Percentiles rank a stretch among this genome's conserved stretches.
Conservation (phyloP, 768 basidiomycete genomes). For the Psilocybe tampanensis region DNA sequence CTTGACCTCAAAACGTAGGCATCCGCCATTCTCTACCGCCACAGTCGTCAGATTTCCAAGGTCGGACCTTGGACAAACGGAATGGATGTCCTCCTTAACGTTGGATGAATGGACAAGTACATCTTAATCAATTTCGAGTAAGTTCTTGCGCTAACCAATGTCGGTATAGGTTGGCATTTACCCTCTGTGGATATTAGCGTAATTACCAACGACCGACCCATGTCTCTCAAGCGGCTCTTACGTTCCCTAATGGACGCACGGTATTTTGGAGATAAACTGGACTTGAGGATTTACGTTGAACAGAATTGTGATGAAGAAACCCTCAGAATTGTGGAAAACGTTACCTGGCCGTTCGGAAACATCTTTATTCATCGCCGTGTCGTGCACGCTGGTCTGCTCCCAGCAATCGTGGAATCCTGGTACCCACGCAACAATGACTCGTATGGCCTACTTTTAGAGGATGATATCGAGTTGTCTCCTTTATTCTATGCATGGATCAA, state of each 20-base stretch:
- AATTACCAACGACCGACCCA: conserved; percentile 77
- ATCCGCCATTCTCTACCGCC: conserved; percentile 1
- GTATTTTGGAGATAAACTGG: conserved; percentile 71
- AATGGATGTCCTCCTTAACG: conserved; percentile 36
- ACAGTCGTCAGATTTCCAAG: conserved; percentile 24
- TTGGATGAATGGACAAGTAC: conserved; percentile 62
- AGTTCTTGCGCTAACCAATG: conserved; percentile 13
- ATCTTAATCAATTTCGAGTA: conserved; percentile 11
- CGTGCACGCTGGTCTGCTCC: conserved; percentile 76
- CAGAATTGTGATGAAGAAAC: conserved; percentile 72
- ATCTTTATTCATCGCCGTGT: conserved; percentile 71
- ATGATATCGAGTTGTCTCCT: conserved; percentile 85
- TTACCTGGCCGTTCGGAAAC: conserved; percentile 63
- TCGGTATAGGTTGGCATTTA: conserved; percentile 69
- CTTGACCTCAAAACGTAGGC: conserved; percentile 3
- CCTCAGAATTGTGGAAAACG: conserved; percentile 46
- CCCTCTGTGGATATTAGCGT: conserved; percentile 72
- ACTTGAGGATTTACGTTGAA: conserved; percentile 73
- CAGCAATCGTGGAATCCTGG: conserved; percentile 90
- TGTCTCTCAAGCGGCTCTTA: conserved; percentile 69
- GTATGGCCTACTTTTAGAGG: conserved; percentile 82
- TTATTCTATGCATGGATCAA: conserved; percentile 87
- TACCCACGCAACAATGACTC: conserved; percentile 74
- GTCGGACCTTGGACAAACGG: conserved; percentile 23
- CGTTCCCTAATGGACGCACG: conserved; percentile 55